Evolutionary conservation across 139 green algal species (phyloP).

Genomic region (Trebouxia sp.): DNA sequence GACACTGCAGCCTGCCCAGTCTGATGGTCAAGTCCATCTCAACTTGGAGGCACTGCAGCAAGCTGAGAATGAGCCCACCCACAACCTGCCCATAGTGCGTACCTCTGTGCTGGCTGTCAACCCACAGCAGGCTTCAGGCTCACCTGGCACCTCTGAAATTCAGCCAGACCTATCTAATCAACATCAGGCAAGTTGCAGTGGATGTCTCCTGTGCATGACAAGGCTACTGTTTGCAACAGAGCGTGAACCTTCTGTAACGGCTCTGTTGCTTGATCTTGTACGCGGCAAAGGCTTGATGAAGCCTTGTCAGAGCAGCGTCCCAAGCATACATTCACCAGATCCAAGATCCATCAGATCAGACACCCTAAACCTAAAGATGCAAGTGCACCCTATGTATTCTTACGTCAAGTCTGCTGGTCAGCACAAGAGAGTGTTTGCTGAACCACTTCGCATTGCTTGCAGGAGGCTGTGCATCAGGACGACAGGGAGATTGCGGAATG

Average conservation of each 20-base stretch:
- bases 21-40: not conserved
- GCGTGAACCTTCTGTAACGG: too few relatives aligned
- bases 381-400: too few relatives aligned
- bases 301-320: too few relatives aligned
- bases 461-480: not conserved
- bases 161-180: not conserved
- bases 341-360: too few relatives aligned
- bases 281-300: too few relatives aligned
- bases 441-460: too few relatives aligned
- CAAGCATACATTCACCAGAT: too few relatives aligned
- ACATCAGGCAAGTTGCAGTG: not conserved
- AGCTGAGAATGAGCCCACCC: not conserved
- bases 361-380: too few relatives aligned
- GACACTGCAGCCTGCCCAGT: not conserved
- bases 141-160: not conserved
- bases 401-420: too few relatives aligned
- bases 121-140: not conserved
- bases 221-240: too few relatives aligned
- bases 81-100: not conserved
- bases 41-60: not conserved
- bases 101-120: not conserved
- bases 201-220: not conserved
- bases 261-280: too few relatives aligned
- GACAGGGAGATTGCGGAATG: not conserved
- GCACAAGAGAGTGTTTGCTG: too few relatives aligned